Percentiles rank a stretch among this genome's conserved stretches.
These are phyloP conservation scores for Urochloa ruziziensis DNA, from an alignment of 176 grass and related monocot genomes.

Conservation along the genomic window DNA sequence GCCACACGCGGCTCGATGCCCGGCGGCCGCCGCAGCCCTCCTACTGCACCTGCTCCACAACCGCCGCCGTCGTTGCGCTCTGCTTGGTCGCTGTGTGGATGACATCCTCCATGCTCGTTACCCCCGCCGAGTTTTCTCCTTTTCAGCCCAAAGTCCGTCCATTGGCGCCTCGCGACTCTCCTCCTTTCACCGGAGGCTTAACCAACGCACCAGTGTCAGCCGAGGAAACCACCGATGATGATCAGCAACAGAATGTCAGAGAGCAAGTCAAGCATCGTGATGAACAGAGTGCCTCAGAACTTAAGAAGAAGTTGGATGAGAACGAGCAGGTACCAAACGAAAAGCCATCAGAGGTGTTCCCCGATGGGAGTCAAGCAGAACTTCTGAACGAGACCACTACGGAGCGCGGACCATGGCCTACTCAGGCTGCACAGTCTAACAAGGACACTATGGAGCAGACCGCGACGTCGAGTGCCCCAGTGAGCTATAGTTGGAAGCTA, in stretches of 20 bases:
- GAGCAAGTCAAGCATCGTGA: conserved; percentile 3
- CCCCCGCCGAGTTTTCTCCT: conserved; percentile 67
- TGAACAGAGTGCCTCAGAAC: not conserved
- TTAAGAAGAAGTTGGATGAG: no score
- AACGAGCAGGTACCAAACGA: not conserved
- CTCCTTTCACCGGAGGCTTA: not conserved
- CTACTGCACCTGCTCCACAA: conserved; percentile 41
- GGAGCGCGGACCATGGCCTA: conserved; percentile 39
- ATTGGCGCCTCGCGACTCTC: conserved; percentile 1
- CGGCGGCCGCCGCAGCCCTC: conserved; percentile 22
- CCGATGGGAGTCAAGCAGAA: conserved; percentile 38
- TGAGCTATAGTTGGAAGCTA: conserved; percentile 55
- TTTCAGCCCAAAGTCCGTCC: no score
- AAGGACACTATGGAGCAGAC: conserved; percentile 44
- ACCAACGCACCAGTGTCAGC: no score
- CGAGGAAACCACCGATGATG: not conserved
- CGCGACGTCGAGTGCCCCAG: no score
- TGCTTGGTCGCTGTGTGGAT: conserved; percentile 76
- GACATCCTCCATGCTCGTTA: conserved; percentile 61
- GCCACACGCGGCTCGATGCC: conserved; percentile 34
- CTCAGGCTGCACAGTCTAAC: conserved; percentile 59
- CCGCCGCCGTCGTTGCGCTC: conserved; percentile 60
- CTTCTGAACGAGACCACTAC: conserved; percentile 55
- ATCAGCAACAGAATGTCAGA: no score
- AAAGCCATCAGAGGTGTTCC: no score